These are phyloP conservation scores for Aspergillus conjunctus DNA, from an alignment of 495 filamentous ascomycete genomes.

Conservation along the genomic window DNA sequence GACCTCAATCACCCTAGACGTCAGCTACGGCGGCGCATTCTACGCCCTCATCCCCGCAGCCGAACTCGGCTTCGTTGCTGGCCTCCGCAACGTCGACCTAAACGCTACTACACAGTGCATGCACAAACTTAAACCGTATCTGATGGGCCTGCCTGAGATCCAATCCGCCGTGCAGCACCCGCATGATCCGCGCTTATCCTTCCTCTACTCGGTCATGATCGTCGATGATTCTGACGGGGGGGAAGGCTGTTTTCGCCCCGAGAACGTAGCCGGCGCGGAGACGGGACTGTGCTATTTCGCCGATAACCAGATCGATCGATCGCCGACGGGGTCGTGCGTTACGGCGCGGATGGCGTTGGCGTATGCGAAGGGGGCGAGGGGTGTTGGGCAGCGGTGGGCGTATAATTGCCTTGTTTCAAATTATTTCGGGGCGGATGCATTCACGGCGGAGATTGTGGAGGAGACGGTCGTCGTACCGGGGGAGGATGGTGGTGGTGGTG, in stretches of 20 bases:
- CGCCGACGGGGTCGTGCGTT: constrained; percentile 32
- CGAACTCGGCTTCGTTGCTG: constrained; percentile 27
- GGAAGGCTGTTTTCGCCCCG: constrained; percentile 16
- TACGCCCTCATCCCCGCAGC: constrained; percentile 27
- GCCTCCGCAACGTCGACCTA: constrained; percentile 20
- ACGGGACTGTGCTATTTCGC: constrained; percentile 32
- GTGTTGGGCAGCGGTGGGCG: constrained; percentile 24
- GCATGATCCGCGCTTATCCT: constrained; percentile 25
- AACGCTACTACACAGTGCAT: constrained; percentile 17
- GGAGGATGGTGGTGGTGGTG: too few relatives aligned
- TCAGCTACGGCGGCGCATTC: constrained; percentile 33
- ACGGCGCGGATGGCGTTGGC: constrained; percentile 26
- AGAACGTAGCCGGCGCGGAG: constrained; percentile 19
- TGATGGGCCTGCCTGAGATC: constrained; percentile 21
- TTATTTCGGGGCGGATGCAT: constrained; percentile 23
- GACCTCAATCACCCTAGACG: constrained; percentile 18
- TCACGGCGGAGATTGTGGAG: constrained; percentile 20
- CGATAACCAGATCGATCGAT: constrained; percentile 32
- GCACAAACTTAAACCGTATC: constrained; percentile 24
- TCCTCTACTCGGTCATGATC: constrained; percentile 33
- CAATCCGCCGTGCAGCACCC: constrained; percentile 21
- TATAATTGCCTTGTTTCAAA: constrained; percentile 35
- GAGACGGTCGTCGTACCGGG: constrained; percentile 6
- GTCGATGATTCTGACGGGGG: constrained; percentile 21
- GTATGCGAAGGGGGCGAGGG: constrained; percentile 22